These are phyloP conservation scores for Vanrija sp. DNA, from an alignment of 1,284 basidiomycete genomes.

Conservation along the genomic window DNA sequence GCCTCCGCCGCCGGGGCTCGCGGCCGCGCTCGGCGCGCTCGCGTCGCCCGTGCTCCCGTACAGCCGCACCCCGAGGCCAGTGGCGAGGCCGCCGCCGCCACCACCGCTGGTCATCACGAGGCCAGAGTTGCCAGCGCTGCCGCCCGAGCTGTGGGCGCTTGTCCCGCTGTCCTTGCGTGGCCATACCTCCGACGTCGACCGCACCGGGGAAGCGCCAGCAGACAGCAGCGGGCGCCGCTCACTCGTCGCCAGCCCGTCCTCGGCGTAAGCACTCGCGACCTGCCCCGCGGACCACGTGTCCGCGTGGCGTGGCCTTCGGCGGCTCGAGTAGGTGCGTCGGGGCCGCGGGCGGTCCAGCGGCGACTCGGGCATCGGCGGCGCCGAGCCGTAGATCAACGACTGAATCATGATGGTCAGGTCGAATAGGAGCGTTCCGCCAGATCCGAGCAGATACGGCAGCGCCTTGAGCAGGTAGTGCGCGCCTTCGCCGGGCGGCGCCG, in stretches of 20 bases:
- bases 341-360: slow-evolving; percentile 12
- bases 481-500: slow-evolving; percentile 27
- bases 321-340: slow-evolving; percentile 8
- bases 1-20: too few species aligned
- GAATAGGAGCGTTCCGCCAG: slow-evolving; percentile 81
- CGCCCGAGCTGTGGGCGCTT: too few species aligned
- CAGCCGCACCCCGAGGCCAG: too few species aligned
- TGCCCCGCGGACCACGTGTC: too few species aligned
- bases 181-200: neutral
- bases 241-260: slow-evolving; percentile 5
- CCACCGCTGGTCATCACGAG: too few species aligned
- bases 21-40: too few species aligned
- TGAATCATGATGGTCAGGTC: slow-evolving; percentile 78
- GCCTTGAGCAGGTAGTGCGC: slow-evolving; percentile 45
- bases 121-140: too few species aligned
- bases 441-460: slow-evolving; percentile 69
- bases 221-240: slow-evolving; percentile 1
- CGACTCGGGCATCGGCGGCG: slow-evolving; percentile 30
- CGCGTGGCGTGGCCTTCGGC: neutral
- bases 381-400: slow-evolving; percentile 55
- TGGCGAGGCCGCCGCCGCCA: too few species aligned
- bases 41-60: too few species aligned
- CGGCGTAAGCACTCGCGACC: neutral
- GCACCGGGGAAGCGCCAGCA: neutral
- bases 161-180: neutral